Conservation (phyloP, 1,139 yeast genomes). For the Diutina mesorugosa region DNA sequence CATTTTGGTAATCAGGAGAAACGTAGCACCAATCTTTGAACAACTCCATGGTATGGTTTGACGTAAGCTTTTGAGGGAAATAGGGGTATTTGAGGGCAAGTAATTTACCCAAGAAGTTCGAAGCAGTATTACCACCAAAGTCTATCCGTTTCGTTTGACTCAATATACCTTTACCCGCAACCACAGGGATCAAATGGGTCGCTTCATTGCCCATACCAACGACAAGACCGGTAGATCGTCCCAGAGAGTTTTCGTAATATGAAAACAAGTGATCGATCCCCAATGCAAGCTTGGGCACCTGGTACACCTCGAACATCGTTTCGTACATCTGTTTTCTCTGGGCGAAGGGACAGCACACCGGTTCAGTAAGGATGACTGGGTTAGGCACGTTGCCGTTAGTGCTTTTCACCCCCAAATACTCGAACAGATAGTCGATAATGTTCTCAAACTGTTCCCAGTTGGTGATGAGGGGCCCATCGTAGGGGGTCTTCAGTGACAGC, state of each 20-base stretch:
- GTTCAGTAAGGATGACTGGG: conserved; percentile 77
- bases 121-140: conserved; percentile 82
- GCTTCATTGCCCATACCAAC: conserved; percentile 76
- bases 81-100: conserved; percentile 80
- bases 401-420: conserved; percentile 60
- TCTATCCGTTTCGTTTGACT: conserved; percentile 70
- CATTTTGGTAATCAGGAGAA: conserved; percentile 54
- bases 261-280: conserved; percentile 81
- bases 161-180: conserved; percentile 52
- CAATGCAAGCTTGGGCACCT: conserved; percentile 58
- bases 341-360: conserved; percentile 52
- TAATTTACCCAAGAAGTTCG: conserved; percentile 47
- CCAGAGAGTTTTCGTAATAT: conserved; percentile 38
- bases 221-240: conserved; percentile 44
- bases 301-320: conserved; percentile 68
- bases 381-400: conserved; percentile 44
- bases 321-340: conserved; percentile 73
- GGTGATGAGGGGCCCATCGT: conserved; percentile 73
- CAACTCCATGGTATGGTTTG: conserved; percentile 51
- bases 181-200: conserved; percentile 72
- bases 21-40: conserved; percentile 73
- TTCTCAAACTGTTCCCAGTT: conserved; percentile 90
- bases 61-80: conserved; percentile 65
- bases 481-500: conserved; percentile 65
- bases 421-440: conserved; percentile 72